Base-by-base conservation (phyloP, 2,329 filamentous ascomycete species). In the Thelonectria blattea region DNA sequence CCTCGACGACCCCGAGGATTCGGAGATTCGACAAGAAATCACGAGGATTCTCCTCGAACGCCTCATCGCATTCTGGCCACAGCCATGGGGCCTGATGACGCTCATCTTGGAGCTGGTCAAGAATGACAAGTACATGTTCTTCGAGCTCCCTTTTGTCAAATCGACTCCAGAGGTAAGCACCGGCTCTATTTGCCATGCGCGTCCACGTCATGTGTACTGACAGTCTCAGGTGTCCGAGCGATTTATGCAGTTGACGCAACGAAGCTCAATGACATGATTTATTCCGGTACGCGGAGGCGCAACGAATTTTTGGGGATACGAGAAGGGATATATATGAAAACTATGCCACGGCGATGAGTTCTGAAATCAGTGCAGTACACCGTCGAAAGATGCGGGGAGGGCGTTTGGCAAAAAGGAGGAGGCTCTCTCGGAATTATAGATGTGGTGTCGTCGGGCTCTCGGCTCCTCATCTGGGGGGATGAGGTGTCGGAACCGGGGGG, bases 11-110 rank as follows among this genome's bases (percentile, higher is more conserved):
- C 87, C 90, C 15, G 91, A 95, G 71, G 91, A 94, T 70, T 84
- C 84, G 1, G 90, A 93, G 64, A 88, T 97, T 49, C 91, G 94
- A 37, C 91, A 98, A 78, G 92, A 96, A 74, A 94, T 99, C 60
- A 92, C 92, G 53, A 88, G 94, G 48, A 88, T 97, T 22, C 81
- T 99, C 47, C 82, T 97, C 39, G 95, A 99, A 81, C 88, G 95
- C 50, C 81, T 97, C 48, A 86, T 96, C 61, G 91, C 92, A 20
- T 92, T 92, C 75, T 92, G 93, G 79, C 94, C 94, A 53, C 94
- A 98, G 74, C 94, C 96, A 17, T 98, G 94, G 94, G 96, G 96
- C 12, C 80, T 99, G 45, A 89, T 97, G 74, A 89, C 93, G 64
- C 94, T 93, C 37, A 85, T 96, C 62, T 80, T 95, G 64, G 95